Conservation (phyloP, 495 filamentous ascomycete genomes). For the Aspergillus affinis region DNA sequence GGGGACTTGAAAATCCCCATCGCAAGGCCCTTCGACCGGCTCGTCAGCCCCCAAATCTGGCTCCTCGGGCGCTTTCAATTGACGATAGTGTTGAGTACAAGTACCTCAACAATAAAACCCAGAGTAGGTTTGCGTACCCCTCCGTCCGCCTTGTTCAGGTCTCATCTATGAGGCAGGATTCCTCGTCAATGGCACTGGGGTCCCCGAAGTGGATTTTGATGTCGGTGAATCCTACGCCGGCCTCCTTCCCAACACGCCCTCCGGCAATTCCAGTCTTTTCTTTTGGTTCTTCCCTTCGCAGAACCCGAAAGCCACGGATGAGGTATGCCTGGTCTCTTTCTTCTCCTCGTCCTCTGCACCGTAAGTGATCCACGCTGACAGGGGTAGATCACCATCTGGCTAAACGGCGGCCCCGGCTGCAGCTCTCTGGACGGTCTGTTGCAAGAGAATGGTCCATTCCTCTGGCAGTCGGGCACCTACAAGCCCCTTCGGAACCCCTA, state of each 20-base stretch:
- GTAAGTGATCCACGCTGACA: not conserved
- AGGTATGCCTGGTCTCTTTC: constrained; percentile 48
- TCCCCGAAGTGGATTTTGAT: constrained; percentile 74
- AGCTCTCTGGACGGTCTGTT: constrained; percentile 63
- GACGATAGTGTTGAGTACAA: not conserved
- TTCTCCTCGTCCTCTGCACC: no score
- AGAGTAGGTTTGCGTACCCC: not conserved
- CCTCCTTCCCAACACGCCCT: constrained; percentile 61
- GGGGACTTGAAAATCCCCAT: constrained; percentile 3
- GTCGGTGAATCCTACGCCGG: constrained; percentile 78
- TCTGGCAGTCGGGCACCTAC: not conserved
- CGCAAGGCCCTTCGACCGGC: not conserved
- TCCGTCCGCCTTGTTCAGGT: not conserved
- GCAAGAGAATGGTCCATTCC: not conserved
- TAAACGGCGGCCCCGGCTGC: constrained; percentile 70
- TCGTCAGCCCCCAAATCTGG: not conserved
- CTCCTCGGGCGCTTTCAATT: not conserved
- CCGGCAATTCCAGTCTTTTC: constrained; percentile 58
- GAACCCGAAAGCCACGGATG: constrained; percentile 55
- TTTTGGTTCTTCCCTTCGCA: constrained; percentile 77
- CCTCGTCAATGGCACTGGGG: constrained; percentile 62
- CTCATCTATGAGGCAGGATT: constrained; percentile 42
- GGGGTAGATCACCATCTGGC: not conserved
- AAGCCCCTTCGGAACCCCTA: constrained; percentile 29
- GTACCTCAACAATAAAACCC: not conserved